A percentile compares a stretch with the other conserved stretches of the same genome.
Conservation (phyloP, 2,329 filamentous ascomycete species). For the Lachnum nothofagi region DNA sequence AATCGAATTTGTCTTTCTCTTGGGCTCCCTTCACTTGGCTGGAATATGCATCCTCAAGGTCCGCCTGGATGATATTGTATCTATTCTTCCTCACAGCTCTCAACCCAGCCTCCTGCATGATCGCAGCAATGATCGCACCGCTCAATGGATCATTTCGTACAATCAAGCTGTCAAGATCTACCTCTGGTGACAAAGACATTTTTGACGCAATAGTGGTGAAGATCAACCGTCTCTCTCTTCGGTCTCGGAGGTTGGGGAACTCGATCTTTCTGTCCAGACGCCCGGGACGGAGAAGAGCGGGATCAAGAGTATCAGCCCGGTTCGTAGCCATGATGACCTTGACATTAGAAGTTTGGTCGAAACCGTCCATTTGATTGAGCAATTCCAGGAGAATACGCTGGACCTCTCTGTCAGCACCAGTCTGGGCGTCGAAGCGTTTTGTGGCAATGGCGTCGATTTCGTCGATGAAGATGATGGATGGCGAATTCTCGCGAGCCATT, state of each 20-base stretch:
- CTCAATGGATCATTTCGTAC: constrained; percentile 93
- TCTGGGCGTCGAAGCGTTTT: constrained; percentile 98
- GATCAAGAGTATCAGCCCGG: constrained; percentile 93
- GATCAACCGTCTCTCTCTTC: constrained; percentile 90
- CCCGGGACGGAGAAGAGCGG: constrained; percentile 86
- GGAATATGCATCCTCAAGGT: constrained; percentile 95
- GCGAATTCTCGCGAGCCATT: constrained; percentile 97
- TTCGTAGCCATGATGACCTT: constrained; percentile 99
- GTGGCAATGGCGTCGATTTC: constrained; percentile 98
- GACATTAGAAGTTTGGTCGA: constrained; percentile 97
- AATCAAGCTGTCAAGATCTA: constrained; percentile 92
- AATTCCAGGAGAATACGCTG: constrained; percentile 96
- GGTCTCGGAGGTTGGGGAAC: constrained; percentile 90
- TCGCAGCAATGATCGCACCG: constrained; percentile 92
- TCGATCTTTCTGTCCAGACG: constrained; percentile 98
- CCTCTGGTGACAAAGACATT: constrained; percentile 95
- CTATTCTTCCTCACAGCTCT: constrained; percentile 93
- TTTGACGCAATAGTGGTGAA: constrained; percentile 95
- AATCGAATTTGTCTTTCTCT: constrained; percentile 65
- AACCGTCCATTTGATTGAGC: constrained; percentile 99
- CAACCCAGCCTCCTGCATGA: constrained; percentile 98
- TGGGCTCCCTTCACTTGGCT: constrained; percentile 85
- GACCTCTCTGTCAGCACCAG: constrained; percentile 93
- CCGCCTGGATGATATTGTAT: constrained; percentile 97
- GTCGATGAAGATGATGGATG: constrained; percentile 98